Base-by-base conservation (phyloP, 768 basidiomycete genomes). In the Dictyophora rubrovolvata region DNA sequence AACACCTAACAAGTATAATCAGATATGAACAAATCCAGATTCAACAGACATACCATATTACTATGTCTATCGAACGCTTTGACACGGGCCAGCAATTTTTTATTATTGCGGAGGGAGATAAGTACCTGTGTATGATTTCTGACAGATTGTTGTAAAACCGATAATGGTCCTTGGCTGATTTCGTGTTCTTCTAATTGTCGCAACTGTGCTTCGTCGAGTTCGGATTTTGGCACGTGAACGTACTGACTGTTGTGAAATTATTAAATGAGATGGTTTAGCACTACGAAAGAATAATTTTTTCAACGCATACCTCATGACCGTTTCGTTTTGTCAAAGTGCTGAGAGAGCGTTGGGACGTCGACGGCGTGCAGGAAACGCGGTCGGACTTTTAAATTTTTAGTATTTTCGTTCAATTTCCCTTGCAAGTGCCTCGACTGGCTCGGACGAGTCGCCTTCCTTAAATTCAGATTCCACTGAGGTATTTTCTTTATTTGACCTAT, bases 41-140 rank as follows among this genome's bases (percentile, higher is more conserved):
- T 46, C 10, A 49, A 52, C 42, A 56, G 21, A 73, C 85, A 52
- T 64, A 91, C 95, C 94, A 99, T 97, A 70, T 99, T 99, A 66
- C 91, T 90, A 73, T 99, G 96, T 69, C 96, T 80, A 72, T 99
- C 96, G 70, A 99, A 99, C 0, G 96, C 96, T 73, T 99, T 99
- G 58, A 97, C 94, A 53, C 94, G 83, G 35, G 91, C 90, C 51
- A 93, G 79, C 36, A 99, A 76, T 73, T 99, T 99, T 78, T 95
- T 97, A 80, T 98, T 97, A 77, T 98, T 99, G 66, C 96, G 79
- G 59, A 99, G 78, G 18, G 93, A 94, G 68, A 99, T 94, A 63
- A 99, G 84, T 64, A 99, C 89, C 75, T 99, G 96, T 12, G 94
- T 86, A 73, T 96, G 92, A 72, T 97, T 95, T 72, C 96, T 82